phyloP scores from a whole-genome alignment of 2,329 filamentous ascomycete genomes.

The Dichotomopilus funicola region DNA sequence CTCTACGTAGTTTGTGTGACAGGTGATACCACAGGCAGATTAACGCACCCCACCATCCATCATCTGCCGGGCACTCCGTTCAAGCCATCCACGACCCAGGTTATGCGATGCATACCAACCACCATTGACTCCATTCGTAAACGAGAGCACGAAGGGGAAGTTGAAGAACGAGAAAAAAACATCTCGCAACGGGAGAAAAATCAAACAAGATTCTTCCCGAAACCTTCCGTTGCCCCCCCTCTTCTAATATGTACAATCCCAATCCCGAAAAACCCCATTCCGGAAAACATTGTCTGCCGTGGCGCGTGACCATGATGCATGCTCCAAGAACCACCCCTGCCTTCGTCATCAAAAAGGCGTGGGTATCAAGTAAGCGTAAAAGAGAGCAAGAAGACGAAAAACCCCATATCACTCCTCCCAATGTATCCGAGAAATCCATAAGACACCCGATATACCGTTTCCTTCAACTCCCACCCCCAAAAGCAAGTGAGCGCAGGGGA shows the following conservation, averaged over 20 bases:
- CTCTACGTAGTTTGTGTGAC: too few species aligned
- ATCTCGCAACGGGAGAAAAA: neutral
- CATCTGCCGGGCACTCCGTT: neutral
- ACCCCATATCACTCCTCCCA: neutral
- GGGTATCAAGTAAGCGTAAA: too few species aligned
- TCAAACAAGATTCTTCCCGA: neutral
- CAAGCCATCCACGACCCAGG: neutral
- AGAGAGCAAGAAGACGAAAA: too few species aligned
- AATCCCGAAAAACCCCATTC: neutral
- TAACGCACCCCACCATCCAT: neutral
- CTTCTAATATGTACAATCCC: neutral
- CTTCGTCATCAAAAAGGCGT: neutral
- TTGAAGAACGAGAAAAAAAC: neutral
- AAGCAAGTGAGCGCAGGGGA: neutral
- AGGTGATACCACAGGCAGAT: too few species aligned
- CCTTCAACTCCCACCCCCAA: neutral
- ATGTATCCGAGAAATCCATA: neutral
- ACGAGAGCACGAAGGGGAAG: conserved; percentile 6
- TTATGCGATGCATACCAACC: neutral
- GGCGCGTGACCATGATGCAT: neutral
- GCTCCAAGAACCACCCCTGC: neutral
- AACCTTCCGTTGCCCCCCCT: neutral
- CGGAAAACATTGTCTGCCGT: neutral
- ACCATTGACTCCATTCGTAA: neutral
- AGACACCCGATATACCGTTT: neutral